Evolutionary conservation across 116 monocot genomes (phyloP).

Genomic region (Papilionanthe hybrid): DNA sequence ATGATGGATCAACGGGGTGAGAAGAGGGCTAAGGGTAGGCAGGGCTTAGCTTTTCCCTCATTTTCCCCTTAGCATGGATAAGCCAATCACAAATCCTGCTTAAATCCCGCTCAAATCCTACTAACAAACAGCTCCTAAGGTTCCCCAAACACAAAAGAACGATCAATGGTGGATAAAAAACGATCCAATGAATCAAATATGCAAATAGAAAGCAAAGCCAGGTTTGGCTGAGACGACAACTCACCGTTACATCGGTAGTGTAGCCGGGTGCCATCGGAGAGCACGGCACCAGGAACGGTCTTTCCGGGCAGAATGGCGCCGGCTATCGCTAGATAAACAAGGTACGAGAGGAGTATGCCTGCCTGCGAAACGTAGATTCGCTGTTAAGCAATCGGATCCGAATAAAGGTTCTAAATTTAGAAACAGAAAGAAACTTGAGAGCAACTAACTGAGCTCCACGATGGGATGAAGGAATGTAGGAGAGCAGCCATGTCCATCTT

Average conservation of each 20-base stretch:
- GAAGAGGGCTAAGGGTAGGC: too few relatives aligned
- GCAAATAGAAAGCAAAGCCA: neutral
- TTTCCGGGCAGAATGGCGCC: constrained; percentile 81
- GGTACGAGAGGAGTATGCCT: constrained; percentile 43
- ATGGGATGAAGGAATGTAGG: constrained; percentile 30
- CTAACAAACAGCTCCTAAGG: too few relatives aligned
- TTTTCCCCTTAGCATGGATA: too few relatives aligned
- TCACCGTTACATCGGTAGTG: constrained; percentile 91
- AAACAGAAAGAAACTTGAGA: too few relatives aligned
- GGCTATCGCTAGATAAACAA: constrained; percentile 62
- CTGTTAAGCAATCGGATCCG: neutral
- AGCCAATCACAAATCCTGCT: too few relatives aligned
- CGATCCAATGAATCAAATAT: neutral
- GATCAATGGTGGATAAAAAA: neutral
- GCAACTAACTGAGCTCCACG: constrained; percentile 43
- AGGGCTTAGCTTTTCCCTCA: too few relatives aligned
- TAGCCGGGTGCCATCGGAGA: constrained; percentile 81
- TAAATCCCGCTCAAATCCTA: too few relatives aligned
- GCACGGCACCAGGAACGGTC: constrained; percentile 64
- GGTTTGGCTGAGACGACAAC: neutral
- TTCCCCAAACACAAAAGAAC: neutral
- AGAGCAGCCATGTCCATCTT: constrained; percentile 20
- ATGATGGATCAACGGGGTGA: too few relatives aligned
- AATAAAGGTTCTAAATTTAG: neutral
- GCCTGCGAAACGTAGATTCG: constrained; percentile 22